A percentile compares a stretch with the other conserved stretches of the same genome.
Evolutionary conservation across 805 yeast species (phyloP).

Genomic region (Suhomyces xylopsoci): DNA sequence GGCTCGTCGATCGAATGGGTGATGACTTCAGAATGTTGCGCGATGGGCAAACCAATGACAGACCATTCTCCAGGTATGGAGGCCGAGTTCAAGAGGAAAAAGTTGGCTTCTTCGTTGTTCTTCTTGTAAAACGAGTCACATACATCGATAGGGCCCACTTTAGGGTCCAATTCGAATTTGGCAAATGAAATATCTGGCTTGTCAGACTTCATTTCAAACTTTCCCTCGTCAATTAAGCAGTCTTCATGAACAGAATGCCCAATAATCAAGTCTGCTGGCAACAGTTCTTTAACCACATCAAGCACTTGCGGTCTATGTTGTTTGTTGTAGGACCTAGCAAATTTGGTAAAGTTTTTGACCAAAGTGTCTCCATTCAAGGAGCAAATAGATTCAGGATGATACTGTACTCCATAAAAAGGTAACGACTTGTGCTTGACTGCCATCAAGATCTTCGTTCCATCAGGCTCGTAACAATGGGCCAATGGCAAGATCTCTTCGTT

Average conservation of each 20-base stretch:
- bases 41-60: conserved; percentile 69
- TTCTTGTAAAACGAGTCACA: conserved; percentile 44
- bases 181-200: not conserved
- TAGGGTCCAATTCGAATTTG: conserved; percentile 6
- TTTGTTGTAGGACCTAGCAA: conserved; percentile 39
- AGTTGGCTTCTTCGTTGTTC: conserved; percentile 36
- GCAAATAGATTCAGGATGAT: conserved; percentile 94
- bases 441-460: conserved; percentile 54
- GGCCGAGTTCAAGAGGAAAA: conserved; percentile 72
- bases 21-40: conserved; percentile 43
- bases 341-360: conserved; percentile 58
- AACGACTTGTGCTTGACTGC: conserved; percentile 59
- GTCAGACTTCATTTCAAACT: not conserved
- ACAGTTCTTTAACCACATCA: not conserved
- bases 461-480: conserved; percentile 53
- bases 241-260: conserved; percentile 21
- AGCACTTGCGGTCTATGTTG: conserved; percentile 13
- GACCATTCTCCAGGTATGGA: conserved; percentile 86
- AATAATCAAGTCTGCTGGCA: conserved; percentile 7
- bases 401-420: conserved; percentile 93
- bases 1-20: conserved; percentile 58
- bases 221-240: conserved; percentile 15
- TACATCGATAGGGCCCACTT: conserved; percentile 41
- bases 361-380: conserved; percentile 63
- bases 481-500: conserved; percentile 48